Evolutionary conservation across 495 filamentous ascomycete genomes (phyloP).

Genomic region (Xylaria intraflava): DNA sequence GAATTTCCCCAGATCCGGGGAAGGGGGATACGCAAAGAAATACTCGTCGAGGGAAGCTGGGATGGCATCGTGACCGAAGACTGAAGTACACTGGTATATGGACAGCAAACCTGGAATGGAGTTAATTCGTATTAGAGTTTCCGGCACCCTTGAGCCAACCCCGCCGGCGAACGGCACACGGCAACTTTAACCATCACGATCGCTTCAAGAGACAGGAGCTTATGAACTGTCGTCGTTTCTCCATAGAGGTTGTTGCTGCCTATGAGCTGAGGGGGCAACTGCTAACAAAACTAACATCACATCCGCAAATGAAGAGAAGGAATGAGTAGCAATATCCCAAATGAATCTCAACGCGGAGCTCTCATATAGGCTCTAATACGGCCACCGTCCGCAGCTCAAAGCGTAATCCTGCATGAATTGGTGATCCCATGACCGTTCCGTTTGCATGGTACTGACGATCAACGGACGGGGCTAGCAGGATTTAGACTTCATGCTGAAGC

Average conservation of each 20-base stretch:
- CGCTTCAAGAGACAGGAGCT: not conserved
- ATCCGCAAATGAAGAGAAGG: not conserved
- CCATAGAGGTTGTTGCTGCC: too few species aligned
- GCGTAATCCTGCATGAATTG: not conserved
- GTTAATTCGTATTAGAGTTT: conserved; percentile 3
- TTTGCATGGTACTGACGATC: not conserved
- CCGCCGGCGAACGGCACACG: not conserved
- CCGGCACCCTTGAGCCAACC: not conserved
- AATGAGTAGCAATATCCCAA: not conserved
- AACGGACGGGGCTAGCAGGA: not conserved
- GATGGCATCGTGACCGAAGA: not conserved
- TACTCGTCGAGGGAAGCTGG: not conserved
- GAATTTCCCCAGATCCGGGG: not conserved
- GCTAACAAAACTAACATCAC: not conserved
- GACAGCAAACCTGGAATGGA: not conserved
- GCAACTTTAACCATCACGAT: not conserved
- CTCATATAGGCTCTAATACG: not conserved
- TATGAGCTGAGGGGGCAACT: not conserved
- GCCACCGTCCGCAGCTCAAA: not conserved
- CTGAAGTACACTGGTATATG: not conserved
- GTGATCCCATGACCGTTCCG: not conserved
- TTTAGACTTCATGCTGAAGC: not conserved
- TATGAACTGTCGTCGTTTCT: not conserved
- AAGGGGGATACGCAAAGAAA: not conserved
- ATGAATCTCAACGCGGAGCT: not conserved